These are phyloP conservation scores for Stereum hirsutum DNA, from an alignment of 1,284 basidiomycete genomes.

Conservation along the genomic window DNA sequence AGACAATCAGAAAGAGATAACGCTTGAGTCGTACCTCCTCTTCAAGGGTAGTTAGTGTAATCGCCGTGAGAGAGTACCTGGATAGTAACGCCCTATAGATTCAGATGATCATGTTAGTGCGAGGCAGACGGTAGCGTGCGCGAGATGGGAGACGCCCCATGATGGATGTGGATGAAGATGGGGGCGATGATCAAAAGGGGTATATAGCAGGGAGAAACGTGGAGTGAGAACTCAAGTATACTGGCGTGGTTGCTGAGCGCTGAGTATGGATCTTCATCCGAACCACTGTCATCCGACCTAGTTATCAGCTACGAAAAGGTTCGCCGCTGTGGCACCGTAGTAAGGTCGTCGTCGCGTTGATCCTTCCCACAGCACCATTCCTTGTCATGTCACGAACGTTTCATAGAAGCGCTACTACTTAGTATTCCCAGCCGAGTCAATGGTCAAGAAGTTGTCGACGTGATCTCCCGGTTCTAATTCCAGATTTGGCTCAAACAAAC, in stretches of 20 bases:
- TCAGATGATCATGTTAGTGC: neutral
- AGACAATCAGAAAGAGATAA: conserved; percentile 8
- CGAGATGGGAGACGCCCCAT: conserved; percentile 20
- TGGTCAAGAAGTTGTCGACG: too few species aligned
- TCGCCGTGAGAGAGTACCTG: conserved; percentile 33
- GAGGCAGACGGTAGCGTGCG: conserved; percentile 1
- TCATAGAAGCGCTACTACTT: too few species aligned
- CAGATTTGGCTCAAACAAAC: too few species aligned
- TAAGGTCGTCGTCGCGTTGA: too few species aligned
- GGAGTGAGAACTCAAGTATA: too few species aligned
- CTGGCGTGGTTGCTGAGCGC: conserved; percentile 44
- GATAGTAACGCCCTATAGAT: conserved; percentile 32
- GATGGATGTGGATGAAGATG: conserved; percentile 16
- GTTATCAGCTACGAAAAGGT: too few species aligned
- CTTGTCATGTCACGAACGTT: too few species aligned
- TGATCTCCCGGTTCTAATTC: too few species aligned
- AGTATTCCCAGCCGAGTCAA: too few species aligned
- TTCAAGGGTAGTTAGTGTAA: conserved; percentile 32
- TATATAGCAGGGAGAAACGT: conserved; percentile 20
- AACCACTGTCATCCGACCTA: conserved; percentile 15
- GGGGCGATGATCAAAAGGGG: conserved; percentile 26
- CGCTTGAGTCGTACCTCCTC: conserved; percentile 29
- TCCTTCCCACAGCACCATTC: too few species aligned
- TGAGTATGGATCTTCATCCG: conserved; percentile 71
- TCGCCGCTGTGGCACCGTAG: too few species aligned